phyloP scores from a whole-genome alignment of 2,329 filamentous ascomycete species.

The Boeremia exigua region DNA sequence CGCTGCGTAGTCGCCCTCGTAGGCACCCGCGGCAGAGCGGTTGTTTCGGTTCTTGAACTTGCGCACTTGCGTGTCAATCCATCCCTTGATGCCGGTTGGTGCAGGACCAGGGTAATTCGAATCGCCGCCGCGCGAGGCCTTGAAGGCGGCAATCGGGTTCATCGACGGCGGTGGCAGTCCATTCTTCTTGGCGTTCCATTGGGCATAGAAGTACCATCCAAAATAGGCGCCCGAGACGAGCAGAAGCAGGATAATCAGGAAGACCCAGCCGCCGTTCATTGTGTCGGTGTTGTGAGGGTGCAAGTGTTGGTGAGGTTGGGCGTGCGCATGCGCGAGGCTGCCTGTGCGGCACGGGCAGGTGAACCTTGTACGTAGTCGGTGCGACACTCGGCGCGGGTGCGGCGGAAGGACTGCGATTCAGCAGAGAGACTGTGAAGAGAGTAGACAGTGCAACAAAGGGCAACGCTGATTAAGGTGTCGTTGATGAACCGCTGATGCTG shows the following conservation, averaged over 20 bases:
- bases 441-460: background rate
- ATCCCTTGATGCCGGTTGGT: slow-evolving; percentile 70
- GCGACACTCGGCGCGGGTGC: slow-evolving; percentile 14
- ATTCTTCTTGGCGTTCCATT: slow-evolving; percentile 73
- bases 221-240: slow-evolving; percentile 64
- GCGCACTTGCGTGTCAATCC: slow-evolving; percentile 72
- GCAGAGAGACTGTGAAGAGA: background rate
- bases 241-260: slow-evolving; percentile 75
- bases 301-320: slow-evolving; percentile 14
- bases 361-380: slow-evolving; percentile 9
- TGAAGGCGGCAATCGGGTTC: slow-evolving; percentile 77
- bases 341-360: slow-evolving; percentile 12
- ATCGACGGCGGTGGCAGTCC: slow-evolving; percentile 76
- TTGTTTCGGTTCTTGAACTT: slow-evolving; percentile 70
- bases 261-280: slow-evolving; percentile 57
- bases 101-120: slow-evolving; percentile 59
- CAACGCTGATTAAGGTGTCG: slow-evolving; percentile 18
- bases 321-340: slow-evolving; percentile 22
- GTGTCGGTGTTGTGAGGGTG: slow-evolving; percentile 27
- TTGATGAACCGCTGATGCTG: slow-evolving; percentile 28
- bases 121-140: slow-evolving; percentile 34
- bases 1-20: slow-evolving; percentile 67
- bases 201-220: slow-evolving; percentile 74
- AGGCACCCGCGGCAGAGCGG: slow-evolving; percentile 72
- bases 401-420: slow-evolving; percentile 8